These are phyloP conservation scores for Trypanosoma rangeli DNA, from an alignment of 208 protist genomes.

Conservation along the genomic window DNA sequence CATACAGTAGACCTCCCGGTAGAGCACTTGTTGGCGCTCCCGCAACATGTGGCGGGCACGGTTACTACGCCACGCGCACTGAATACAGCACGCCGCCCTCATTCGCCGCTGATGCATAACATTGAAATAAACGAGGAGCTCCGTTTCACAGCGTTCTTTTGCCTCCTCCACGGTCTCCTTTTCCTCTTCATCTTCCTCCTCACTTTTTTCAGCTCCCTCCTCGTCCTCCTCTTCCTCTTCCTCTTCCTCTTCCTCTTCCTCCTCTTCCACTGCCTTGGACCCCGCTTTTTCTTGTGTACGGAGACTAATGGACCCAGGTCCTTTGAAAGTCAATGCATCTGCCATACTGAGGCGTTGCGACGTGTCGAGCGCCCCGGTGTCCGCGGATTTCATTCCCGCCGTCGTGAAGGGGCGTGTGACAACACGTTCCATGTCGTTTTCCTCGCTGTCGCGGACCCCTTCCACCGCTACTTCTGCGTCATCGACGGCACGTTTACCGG, in stretches of 20 bases:
- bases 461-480: neutral
- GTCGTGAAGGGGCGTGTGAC: neutral
- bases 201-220: constrained; percentile 23
- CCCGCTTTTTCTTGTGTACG: neutral
- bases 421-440: neutral
- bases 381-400: neutral
- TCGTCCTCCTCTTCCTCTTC: constrained; percentile 16
- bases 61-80: constrained; percentile 63
- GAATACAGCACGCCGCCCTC: constrained; percentile 45
- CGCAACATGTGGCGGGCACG: constrained; percentile 45
- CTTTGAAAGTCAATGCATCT: neutral
- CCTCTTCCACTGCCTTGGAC: constrained; percentile 6
- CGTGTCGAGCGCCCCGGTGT: neutral
- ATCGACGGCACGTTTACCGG: neutral
- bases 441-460: neutral
- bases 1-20: constrained; percentile 46
- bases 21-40: constrained; percentile 61
- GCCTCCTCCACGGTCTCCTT: constrained; percentile 60
- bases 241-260: constrained; percentile 16
- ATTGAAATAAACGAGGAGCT: constrained; percentile 51
- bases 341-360: neutral
- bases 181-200: constrained; percentile 43
- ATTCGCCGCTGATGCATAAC: constrained; percentile 39
- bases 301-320: neutral
- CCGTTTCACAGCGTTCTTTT: constrained; percentile 56